phyloP scores from a whole-genome alignment of 2,329 filamentous ascomycete genomes.

The Allantophomopsis cytisporea region DNA sequence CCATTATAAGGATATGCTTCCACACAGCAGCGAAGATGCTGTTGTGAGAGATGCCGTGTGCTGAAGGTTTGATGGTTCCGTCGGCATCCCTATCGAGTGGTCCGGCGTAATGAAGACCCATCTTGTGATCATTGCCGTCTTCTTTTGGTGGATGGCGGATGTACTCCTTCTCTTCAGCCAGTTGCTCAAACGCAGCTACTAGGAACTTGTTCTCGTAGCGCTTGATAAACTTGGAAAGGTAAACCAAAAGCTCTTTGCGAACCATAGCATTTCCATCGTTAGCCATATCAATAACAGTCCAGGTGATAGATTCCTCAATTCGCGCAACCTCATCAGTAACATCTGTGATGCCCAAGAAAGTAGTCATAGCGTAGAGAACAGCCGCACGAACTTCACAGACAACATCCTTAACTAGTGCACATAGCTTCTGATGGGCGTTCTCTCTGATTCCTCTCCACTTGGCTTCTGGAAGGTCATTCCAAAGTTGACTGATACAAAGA shows the following conservation, averaged over 20 bases:
- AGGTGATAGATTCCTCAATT: conserved; percentile 82
- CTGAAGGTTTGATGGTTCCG: conserved; percentile 39
- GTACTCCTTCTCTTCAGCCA: conserved; percentile 70
- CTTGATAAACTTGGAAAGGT: conserved; percentile 81
- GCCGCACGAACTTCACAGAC: conserved; percentile 88
- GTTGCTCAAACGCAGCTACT: conserved; percentile 82
- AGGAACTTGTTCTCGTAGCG: conserved; percentile 88
- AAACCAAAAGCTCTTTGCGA: conserved; percentile 82
- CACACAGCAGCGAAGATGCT: conserved; percentile 89
- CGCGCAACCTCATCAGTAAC: conserved; percentile 81
- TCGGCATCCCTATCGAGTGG: conserved; percentile 40
- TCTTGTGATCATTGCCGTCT: conserved; percentile 43
- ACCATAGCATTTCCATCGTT: conserved; percentile 92
- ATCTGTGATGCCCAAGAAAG: conserved; percentile 87
- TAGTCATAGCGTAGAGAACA: conserved; percentile 86
- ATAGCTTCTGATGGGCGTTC: conserved; percentile 69
- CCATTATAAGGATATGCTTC: conserved; percentile 84
- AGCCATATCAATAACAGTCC: conserved; percentile 80
- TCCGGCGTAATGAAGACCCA: conserved; percentile 47
- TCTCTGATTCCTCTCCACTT: conserved; percentile 94
- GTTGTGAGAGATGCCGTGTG: conserved; percentile 60
- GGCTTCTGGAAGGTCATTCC: conserved; percentile 80
- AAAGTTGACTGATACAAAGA: conserved; percentile 87
- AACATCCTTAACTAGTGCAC: conserved; percentile 68
- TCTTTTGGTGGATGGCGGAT: conserved; percentile 39